phyloP scores from a whole-genome alignment of 1,284 basidiomycete genomes.

The Bjerkandera adusta region DNA sequence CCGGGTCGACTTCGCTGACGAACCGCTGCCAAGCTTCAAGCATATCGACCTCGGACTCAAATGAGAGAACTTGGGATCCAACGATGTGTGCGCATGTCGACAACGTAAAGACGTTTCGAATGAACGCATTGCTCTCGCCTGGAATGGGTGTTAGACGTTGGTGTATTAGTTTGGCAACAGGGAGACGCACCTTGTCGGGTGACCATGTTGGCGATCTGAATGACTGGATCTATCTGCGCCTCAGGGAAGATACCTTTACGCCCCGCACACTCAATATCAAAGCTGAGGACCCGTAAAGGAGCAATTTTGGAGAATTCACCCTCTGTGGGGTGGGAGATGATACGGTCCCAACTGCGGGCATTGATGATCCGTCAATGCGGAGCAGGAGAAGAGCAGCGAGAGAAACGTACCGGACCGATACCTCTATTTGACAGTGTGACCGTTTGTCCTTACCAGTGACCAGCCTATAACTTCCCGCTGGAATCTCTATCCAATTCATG shows the following conservation, averaged over 20 bases:
- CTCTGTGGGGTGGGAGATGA: constrained; percentile 88
- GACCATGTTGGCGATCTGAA: constrained; percentile 98
- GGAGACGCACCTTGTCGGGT: constrained; percentile 78
- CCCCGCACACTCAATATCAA: constrained; percentile 97
- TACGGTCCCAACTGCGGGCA: constrained; percentile 65
- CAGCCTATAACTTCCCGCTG: constrained; percentile 76
- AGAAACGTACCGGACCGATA: constrained; percentile 63
- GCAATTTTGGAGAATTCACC: constrained; percentile 89
- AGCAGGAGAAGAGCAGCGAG: neutral
- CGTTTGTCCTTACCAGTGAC: constrained; percentile 54
- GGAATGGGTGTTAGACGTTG: neutral
- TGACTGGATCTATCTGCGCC: constrained; percentile 84
- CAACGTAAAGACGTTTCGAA: constrained; percentile 94
- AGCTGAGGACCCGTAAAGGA: constrained; percentile 88
- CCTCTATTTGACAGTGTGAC: constrained; percentile 86
- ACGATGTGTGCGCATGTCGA: constrained; percentile 93
- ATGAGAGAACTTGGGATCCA: constrained; percentile 91
- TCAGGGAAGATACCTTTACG: constrained; percentile 96
- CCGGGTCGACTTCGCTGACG: constrained; percentile 85
- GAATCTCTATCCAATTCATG: constrained; percentile 97
- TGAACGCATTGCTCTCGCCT: constrained; percentile 91
- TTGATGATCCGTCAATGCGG: neutral
- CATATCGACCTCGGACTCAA: constrained; percentile 71
- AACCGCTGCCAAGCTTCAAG: constrained; percentile 84
- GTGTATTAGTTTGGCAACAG: neutral